A percentile compares a stretch with the other conserved stretches of the same genome.
These are phyloP conservation scores for Cutaneotrichosporon curvatum DNA, from an alignment of 1,284 basidiomycete genomes.

Conservation along the genomic window DNA sequence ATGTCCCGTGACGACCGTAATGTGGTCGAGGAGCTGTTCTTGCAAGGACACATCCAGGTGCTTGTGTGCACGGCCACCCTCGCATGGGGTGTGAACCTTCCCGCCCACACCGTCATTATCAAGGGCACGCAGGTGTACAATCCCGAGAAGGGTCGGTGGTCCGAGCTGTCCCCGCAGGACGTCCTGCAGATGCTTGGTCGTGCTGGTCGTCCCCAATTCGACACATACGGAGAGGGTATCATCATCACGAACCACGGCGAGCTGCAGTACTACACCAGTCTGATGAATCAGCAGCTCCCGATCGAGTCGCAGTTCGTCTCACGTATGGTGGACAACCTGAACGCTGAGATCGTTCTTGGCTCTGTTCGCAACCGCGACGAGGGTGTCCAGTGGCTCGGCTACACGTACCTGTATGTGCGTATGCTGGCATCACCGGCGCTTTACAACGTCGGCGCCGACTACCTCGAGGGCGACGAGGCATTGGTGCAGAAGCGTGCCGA, in stretches of 20 bases:
- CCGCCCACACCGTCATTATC: slow-evolving; percentile 97
- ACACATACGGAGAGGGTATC: slow-evolving; percentile 95
- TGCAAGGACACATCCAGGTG: slow-evolving; percentile 86
- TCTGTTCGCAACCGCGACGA: slow-evolving; percentile 93
- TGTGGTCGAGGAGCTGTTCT: slow-evolving; percentile 91
- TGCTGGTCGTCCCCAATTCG: slow-evolving; percentile 95
- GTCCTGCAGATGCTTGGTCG: slow-evolving; percentile 98
- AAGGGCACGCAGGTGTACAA: slow-evolving; percentile 99
- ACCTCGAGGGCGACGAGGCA: slow-evolving; percentile 68
- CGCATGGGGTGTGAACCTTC: slow-evolving; percentile 98
- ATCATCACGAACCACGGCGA: slow-evolving; percentile 98
- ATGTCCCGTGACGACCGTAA: slow-evolving; percentile 92
- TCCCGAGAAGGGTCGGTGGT: slow-evolving; percentile 96
- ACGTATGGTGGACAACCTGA: slow-evolving; percentile 90
- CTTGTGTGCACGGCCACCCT: slow-evolving; percentile 96
- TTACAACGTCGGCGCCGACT: slow-evolving; percentile 85
- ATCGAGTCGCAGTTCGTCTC: slow-evolving; percentile 95
- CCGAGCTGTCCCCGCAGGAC: slow-evolving; percentile 91
- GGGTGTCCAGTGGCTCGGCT: slow-evolving; percentile 94
- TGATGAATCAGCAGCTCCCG: slow-evolving; percentile 91
- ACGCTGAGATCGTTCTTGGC: slow-evolving; percentile 95
- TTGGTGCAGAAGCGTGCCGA: slow-evolving; percentile 91
- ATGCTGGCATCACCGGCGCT: slow-evolving; percentile 87
- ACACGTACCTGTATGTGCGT: slow-evolving; percentile 92
- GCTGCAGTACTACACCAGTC: slow-evolving; percentile 89